Base-by-base conservation (phyloP, 371 early-diverging fungal genomes). In the Fennellomyces sp. region DNA sequence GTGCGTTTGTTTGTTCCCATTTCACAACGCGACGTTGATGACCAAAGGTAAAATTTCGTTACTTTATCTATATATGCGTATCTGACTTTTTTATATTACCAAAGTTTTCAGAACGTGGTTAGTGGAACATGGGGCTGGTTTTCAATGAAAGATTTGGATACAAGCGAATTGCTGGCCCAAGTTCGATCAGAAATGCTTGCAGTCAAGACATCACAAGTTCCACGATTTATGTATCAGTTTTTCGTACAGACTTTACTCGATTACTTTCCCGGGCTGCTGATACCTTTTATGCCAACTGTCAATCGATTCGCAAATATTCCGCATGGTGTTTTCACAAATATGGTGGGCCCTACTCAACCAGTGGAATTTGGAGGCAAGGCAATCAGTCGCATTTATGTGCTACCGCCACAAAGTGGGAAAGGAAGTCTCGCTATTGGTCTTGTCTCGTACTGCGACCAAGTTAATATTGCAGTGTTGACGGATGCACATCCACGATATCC, bases 321-420 rank as follows among this genome's bases (percentile, higher is more conserved):
- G 11, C 77, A 73, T 51, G 77, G 64, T 3, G 68, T 77, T 0
- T 64, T 77, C 53, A 74, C 74, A n/a, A 74, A 77, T 35, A 51
- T 75, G 0, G 65, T 69, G 28, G 78, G 73, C 6, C 71, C 75
- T 13, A 58, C 61, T 0, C 41, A 58, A 5, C 65, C 71, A 2
- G 61, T 75, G 23, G 21, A 54, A 15, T 78, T 73, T 66, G 78
- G 71, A 23, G 73, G 69, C 2, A 64, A 69, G 55, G 51, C 53
- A 21, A 67, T 75, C 30, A 31, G 54, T 21, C 65, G 63, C 21
- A 70, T 63, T 36, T 53, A 58, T 8, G 61, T 58, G 0, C 53
- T 73, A 10, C 73, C 73, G 19, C 75, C 78, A 25, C 78, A 75
- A 27, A 50, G 33, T 17, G 70, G 73, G 0, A 73, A 73, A 53